Base-by-base conservation (phyloP, 2,329 filamentous ascomycete genomes). In the Trichoderma sp. region DNA sequence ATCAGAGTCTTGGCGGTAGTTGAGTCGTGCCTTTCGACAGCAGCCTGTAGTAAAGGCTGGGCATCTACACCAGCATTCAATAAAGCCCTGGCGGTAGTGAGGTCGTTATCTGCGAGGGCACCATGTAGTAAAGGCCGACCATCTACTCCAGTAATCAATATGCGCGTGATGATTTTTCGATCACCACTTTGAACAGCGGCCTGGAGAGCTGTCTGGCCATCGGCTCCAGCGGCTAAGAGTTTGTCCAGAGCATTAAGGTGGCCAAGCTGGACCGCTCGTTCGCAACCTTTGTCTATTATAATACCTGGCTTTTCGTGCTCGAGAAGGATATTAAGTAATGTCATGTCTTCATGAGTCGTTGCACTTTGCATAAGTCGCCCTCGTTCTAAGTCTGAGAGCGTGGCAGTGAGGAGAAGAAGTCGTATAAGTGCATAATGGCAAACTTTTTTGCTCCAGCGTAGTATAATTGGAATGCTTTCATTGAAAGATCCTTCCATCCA, bases 361-460 rank as follows among this genome's bases (percentile, higher is more conserved):
- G 69, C 39, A 11, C 3, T 39, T 1, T 12, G 43, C 9, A 62
- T 34, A 3, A 62, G 4, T 26, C 6, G 36, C 6, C 28, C 28
- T 15, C 6, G 3, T 4, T 51, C 18, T 4, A 1, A 9, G 26
- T 0, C 2, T 70, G 30, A 36, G n/a, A 34, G 6, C 14, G 21
- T 53, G 6, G 6, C 4, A 0, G 6, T 4, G 4, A 28, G 36
- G n/a, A 21, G 6, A 28, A 65, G 5, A 3, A 65, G 60, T 14
- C 30, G 62, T 71, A 68, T 30, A 6, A 71, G 34, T 8, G 36
- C 70, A 34, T 67, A 71, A 8, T 71, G 70, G 1, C 21, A 11
- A 26, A 14, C 0, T 12, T 66, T 65, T 28, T 21, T 15, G 28
- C 30, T 18, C 69, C 60, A 65, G 0, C 30, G 15, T 2, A 65